Evolutionary conservation across 139 green algal genomes (phyloP).

Genomic region (Chlorella sorokiniana): DNA sequence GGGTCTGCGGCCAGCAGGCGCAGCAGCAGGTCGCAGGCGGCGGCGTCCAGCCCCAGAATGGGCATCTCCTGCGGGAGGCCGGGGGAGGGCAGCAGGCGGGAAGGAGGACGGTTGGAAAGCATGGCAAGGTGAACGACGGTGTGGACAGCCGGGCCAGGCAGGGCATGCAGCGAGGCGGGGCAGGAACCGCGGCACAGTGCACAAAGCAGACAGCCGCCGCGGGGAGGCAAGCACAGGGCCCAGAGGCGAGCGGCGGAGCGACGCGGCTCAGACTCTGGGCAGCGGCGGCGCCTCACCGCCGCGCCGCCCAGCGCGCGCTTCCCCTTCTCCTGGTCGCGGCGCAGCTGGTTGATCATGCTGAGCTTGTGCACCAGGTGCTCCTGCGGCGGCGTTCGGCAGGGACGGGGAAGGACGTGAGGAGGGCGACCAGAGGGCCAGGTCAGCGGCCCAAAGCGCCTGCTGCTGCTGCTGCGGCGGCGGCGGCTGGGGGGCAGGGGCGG

Average conservation of each 20-base stretch:
- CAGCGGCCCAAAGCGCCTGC: neutral
- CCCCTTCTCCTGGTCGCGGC: neutral
- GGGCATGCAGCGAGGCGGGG: neutral
- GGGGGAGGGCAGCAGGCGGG: neutral
- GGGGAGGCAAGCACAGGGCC: neutral
- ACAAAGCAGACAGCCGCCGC: neutral
- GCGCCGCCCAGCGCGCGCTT: neutral
- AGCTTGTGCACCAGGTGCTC: conserved; percentile 38
- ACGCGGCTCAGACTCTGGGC: no score
- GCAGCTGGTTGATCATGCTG: conserved; percentile 28
- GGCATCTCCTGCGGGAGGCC: conserved; percentile 16
- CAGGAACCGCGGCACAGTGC: no score
- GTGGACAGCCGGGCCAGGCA: neutral
- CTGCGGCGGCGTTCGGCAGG: no score
- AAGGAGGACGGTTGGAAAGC: neutral
- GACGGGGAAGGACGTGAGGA: no score
- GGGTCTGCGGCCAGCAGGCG: conserved; percentile 44
- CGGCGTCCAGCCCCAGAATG: conserved; percentile 31
- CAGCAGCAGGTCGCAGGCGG: conserved; percentile 24
- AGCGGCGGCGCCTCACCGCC: neutral
- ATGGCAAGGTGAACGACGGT: neutral
- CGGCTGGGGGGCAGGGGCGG: no score
- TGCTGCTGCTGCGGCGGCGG: no score
- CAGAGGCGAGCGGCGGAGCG: neutral
- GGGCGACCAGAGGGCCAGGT: neutral